These are phyloP conservation scores for Cyclospora cayetanensis DNA, from an alignment of 169 alveolate genomes.

Conservation along the genomic window DNA sequence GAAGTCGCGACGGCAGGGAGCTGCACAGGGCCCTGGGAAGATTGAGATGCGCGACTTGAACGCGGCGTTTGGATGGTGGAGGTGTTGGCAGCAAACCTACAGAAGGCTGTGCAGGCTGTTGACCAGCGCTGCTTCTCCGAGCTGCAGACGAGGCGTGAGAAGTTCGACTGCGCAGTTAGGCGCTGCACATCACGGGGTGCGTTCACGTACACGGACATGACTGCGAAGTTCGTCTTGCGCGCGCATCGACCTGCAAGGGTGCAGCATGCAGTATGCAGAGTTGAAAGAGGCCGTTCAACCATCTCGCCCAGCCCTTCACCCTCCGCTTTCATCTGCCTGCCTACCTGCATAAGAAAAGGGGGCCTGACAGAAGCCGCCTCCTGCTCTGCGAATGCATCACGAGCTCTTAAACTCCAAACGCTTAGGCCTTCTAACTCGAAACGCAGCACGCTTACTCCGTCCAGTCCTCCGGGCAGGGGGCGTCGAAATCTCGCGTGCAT, in stretches of 20 bases:
- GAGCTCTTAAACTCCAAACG: neutral
- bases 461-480: neutral
- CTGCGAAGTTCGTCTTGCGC: neutral
- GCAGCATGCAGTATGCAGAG: neutral
- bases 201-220: no score
- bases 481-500: conserved; percentile 5
- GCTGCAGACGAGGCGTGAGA: no score
- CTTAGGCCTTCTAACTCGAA: neutral
- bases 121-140: conserved; percentile 23
- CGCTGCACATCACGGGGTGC: no score
- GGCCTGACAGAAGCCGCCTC: no score
- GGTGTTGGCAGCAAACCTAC: neutral
- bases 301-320: no score
- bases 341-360: no score
- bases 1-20: conserved; percentile 12
- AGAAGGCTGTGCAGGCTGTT: neutral
- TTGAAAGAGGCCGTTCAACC: no score
- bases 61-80: no score
- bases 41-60: neutral
- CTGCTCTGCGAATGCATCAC: neutral
- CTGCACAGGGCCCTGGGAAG: neutral
- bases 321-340: no score
- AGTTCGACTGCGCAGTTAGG: no score
- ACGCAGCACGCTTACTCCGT: neutral
- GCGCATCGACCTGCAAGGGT: conserved; percentile 17